Evolutionary conservation across 495 filamentous ascomycete species (phyloP).

Genomic region (Glarea lozoyensis): DNA sequence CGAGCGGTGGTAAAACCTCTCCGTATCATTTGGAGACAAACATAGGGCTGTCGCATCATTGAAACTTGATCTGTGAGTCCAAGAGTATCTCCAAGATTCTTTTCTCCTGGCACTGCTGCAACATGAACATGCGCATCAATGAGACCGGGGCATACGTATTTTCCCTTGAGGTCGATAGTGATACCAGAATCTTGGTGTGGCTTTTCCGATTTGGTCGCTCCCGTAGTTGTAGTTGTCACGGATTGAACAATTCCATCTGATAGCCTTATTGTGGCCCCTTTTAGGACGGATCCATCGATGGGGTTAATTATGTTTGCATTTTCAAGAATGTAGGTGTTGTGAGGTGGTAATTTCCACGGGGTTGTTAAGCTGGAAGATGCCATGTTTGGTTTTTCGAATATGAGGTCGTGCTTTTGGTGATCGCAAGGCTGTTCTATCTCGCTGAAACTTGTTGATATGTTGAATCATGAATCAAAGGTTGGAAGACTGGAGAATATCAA

Average conservation of each 20-base stretch:
- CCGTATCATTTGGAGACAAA: slow-evolving; percentile 36
- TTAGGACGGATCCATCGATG: slow-evolving; percentile 1
- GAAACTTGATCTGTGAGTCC: slow-evolving; percentile 31
- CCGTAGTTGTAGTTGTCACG: neutral
- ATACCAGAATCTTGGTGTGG: neutral
- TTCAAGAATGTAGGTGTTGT: slow-evolving; percentile 7
- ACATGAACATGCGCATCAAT: slow-evolving; percentile 53
- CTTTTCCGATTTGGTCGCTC: neutral
- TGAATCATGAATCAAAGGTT: too few species aligned
- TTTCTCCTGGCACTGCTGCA: slow-evolving; percentile 11
- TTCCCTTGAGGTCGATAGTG: slow-evolving; percentile 31
- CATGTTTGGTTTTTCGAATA: slow-evolving; percentile 2
- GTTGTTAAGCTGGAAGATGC: slow-evolving; percentile 5
- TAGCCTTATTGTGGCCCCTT: slow-evolving; percentile 4
- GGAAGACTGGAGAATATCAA: neutral
- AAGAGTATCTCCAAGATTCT: slow-evolving; percentile 1
- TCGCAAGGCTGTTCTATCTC: neutral
- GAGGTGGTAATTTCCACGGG: slow-evolving; percentile 10
- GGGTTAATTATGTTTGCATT: slow-evolving; percentile 12
- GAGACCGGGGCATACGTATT: slow-evolving; percentile 44
- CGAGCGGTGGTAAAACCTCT: slow-evolving; percentile 45
- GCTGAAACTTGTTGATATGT: neutral
- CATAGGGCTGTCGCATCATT: slow-evolving; percentile 36
- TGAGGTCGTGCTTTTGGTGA: neutral
- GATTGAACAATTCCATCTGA: slow-evolving; percentile 8